Percentiles rank a stretch among this genome's conserved stretches.
Evolutionary conservation across 2,329 filamentous ascomycete species (phyloP).

Genomic region (Alternaria gansuensis): DNA sequence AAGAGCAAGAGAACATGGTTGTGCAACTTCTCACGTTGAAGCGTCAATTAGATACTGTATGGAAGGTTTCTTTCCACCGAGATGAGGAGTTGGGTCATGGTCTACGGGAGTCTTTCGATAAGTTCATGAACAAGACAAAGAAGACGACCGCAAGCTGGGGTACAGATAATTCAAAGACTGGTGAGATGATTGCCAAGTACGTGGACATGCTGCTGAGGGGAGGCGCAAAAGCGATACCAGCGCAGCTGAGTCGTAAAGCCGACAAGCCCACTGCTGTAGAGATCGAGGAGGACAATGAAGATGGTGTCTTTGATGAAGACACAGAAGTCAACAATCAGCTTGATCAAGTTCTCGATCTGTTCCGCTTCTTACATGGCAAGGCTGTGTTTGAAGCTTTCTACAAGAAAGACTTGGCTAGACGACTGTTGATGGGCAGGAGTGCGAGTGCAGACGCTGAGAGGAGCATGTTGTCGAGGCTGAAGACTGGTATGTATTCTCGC

Average conservation of each 20-base stretch:
- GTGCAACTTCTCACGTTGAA: slow-evolving; percentile 82
- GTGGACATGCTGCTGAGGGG: slow-evolving; percentile 88
- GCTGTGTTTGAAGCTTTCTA: slow-evolving; percentile 99
- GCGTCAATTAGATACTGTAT: slow-evolving; percentile 77
- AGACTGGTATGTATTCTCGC: slow-evolving; percentile 64
- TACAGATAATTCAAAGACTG: slow-evolving; percentile 89
- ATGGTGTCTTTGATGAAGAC: slow-evolving; percentile 82
- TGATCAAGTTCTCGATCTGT: slow-evolving; percentile 90
- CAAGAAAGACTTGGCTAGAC: slow-evolving; percentile 92
- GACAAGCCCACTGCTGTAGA: slow-evolving; percentile 67
- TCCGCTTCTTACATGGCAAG: slow-evolving; percentile 96
- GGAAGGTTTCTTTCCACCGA: slow-evolving; percentile 77
- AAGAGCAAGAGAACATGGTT: slow-evolving; percentile 85
- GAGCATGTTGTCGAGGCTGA: slow-evolving; percentile 91
- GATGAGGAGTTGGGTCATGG: slow-evolving; percentile 80
- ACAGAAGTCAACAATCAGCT: slow-evolving; percentile 90
- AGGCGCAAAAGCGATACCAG: slow-evolving; percentile 83
- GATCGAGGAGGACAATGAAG: slow-evolving; percentile 66
- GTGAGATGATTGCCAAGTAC: slow-evolving; percentile 98
- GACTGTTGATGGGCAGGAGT: slow-evolving; percentile 89
- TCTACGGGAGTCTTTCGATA: slow-evolving; percentile 84
- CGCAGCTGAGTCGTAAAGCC: slow-evolving; percentile 66
- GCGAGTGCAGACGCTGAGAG: slow-evolving; percentile 94
- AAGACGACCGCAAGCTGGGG: slow-evolving; percentile 75
- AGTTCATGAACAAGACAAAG: slow-evolving; percentile 89